These are phyloP conservation scores for Candida argentea DNA, from an alignment of 805 yeast species.

Conservation along the genomic window DNA sequence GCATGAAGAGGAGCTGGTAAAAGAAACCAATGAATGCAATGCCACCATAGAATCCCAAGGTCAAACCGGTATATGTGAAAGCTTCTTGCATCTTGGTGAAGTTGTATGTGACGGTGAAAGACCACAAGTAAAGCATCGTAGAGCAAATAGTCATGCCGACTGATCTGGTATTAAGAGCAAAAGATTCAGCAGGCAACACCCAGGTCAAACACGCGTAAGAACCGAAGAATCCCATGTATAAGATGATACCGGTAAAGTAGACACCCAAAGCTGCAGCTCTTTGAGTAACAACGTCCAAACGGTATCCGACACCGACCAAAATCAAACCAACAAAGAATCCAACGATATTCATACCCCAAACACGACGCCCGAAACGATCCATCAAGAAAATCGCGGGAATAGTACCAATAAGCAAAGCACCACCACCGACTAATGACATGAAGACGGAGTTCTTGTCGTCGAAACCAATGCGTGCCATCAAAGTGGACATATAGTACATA, in stretches of 20 bases:
- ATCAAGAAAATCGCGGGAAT: constrained; percentile 53
- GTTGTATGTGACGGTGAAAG: constrained; percentile 56
- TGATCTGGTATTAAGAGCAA: constrained; percentile 48
- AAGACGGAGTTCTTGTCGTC: constrained; percentile 40
- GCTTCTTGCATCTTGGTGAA: constrained; percentile 46
- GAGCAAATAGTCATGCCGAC: constrained; percentile 57
- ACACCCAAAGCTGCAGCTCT: constrained; percentile 45
- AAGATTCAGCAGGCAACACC: constrained; percentile 60
- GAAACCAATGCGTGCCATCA: constrained; percentile 50
- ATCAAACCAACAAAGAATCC: constrained; percentile 53
- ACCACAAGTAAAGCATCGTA: constrained; percentile 47
- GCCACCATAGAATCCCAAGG: constrained; percentile 61
- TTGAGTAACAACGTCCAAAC: constrained; percentile 26
- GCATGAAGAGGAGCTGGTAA: constrained; percentile 49
- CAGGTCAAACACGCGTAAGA: constrained; percentile 58
- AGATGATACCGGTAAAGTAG: constrained; percentile 50
- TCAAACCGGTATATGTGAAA: constrained; percentile 52
- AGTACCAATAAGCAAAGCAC: constrained; percentile 49
- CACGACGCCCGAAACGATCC: constrained; percentile 49
- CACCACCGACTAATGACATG: constrained; percentile 66
- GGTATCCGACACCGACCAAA: constrained; percentile 50
- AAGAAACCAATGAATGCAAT: constrained; percentile 48
- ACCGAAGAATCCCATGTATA: constrained; percentile 60
- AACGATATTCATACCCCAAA: constrained; percentile 49
- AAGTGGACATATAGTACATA: constrained; percentile 52